Evolutionary conservation across 2,329 filamentous ascomycete species (phyloP).

Genomic region (Shiraia bambusicola): DNA sequence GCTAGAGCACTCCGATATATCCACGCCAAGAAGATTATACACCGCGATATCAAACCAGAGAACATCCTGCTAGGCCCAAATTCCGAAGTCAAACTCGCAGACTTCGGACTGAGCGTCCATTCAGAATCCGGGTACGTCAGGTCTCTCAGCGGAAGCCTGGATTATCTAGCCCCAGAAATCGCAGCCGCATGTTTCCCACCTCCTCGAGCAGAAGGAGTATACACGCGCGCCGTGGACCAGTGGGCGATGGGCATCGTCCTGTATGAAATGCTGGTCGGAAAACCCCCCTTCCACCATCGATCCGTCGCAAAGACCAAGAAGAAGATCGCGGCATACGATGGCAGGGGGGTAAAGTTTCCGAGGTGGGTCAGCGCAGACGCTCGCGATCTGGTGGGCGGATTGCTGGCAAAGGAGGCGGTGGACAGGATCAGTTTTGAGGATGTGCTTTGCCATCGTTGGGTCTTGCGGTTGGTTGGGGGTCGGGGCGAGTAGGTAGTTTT

Average conservation of each 20-base stretch:
- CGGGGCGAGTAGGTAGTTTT: too few relatives aligned
- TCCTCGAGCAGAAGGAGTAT: constrained; percentile 73
- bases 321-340: constrained; percentile 67
- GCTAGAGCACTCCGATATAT: constrained; percentile 79
- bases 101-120: constrained; percentile 96
- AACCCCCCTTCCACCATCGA: constrained; percentile 91
- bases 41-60: constrained; percentile 89
- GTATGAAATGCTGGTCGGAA: constrained; percentile 90
- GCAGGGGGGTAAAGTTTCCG: constrained; percentile 82
- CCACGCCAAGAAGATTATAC: constrained; percentile 91
- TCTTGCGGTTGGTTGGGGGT: constrained; percentile 50
- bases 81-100: constrained; percentile 93
- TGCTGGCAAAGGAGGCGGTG: constrained; percentile 67
- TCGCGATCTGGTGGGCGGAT: constrained; percentile 68
- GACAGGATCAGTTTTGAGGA: constrained; percentile 84
- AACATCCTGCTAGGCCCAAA: constrained; percentile 95
- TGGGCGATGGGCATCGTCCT: constrained; percentile 93
- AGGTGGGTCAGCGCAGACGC: constrained; percentile 83
- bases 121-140: constrained; percentile 84
- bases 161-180: constrained; percentile 96
- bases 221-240: constrained; percentile 88
- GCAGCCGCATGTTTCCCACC: constrained; percentile 48
- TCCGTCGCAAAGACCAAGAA: constrained; percentile 79
- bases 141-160: constrained; percentile 91
- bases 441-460: constrained; percentile 86